Evolutionary conservation across 2,329 filamentous ascomycete genomes (phyloP), one percentile per base, ranked within the genome.

Genomic region (Stemphylium beticola): DNA sequence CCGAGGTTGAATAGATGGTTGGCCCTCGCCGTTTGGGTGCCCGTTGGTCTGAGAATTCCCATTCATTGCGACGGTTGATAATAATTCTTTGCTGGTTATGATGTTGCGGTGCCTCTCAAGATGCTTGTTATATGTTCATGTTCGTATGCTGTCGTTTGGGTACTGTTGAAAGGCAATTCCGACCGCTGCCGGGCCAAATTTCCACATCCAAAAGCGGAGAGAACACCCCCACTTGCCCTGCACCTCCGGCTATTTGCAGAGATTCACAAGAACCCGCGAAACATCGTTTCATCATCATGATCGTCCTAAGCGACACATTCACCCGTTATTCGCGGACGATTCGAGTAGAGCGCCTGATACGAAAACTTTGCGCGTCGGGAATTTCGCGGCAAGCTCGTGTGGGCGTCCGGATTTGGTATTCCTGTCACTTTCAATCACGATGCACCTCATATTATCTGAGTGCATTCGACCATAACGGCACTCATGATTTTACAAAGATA

Each of bases 1-100:
- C n/a, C 71, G 69, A 42, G 62, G 51, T 34, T 53, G 57, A 18
- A 73, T 62, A 24, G 51, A 34, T 17, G 57, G 42, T 11, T 57
- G 26, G 3, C 43, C 36, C 10, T 18, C 10, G 7, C 37, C 42
- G 17, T 61, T 53, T 26, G n/a, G 36, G 12, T 38, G 43, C 7
- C 41, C 31, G 11, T 57, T 48, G 10, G 37, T 17, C 10, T 12
- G n/a, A 31, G 18, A 36, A 18, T 24, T 15, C 6, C 12, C n/a
- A 11, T 41, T 24, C 36, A 39, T 48, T 32, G 4, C 17, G 8
- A 15, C 8, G 11, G 6, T 31, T 17, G 1, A 17, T 12, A n/a
- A 22, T 4, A 11, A 4, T 11, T 29, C 9, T 29, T 10, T 11
- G 2, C 9, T 29, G 26, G 4, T 10, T 11, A 2, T 29, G 9